phyloP scores from a whole-genome alignment of 169 alveolate species.

The Eimeria maxima region DNA sequence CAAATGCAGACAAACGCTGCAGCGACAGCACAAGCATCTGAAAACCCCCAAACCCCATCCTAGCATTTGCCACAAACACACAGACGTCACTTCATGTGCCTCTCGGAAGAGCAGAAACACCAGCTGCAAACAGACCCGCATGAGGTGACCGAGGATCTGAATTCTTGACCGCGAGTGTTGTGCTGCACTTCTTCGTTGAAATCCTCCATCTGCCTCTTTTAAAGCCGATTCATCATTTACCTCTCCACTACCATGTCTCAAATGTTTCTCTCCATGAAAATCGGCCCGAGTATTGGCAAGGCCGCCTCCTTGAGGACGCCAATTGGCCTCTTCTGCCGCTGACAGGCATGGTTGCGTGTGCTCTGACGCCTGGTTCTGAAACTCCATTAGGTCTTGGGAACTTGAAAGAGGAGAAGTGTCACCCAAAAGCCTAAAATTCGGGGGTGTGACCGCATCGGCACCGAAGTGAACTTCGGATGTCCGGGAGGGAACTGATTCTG shows the following conservation, averaged over 20 bases:
- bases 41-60: neutral
- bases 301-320: neutral
- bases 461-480: neutral
- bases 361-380: neutral
- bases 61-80: neutral
- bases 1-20: slow-evolving; percentile 2
- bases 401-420: neutral
- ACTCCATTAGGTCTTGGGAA: neutral
- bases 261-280: neutral
- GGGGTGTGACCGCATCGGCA: neutral
- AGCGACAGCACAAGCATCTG: neutral
- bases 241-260: neutral
- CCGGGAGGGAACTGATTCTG: neutral
- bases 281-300: neutral
- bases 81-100: neutral
- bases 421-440: neutral
- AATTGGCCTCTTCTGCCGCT: neutral
- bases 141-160: neutral
- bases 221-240: neutral
- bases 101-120: neutral
- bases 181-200: no score
- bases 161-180: neutral
- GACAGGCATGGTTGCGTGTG: neutral
- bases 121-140: neutral
- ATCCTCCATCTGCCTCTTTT: neutral